Conservation (phyloP, 1,284 basidiomycete species). For the Trametes versicolor region DNA sequence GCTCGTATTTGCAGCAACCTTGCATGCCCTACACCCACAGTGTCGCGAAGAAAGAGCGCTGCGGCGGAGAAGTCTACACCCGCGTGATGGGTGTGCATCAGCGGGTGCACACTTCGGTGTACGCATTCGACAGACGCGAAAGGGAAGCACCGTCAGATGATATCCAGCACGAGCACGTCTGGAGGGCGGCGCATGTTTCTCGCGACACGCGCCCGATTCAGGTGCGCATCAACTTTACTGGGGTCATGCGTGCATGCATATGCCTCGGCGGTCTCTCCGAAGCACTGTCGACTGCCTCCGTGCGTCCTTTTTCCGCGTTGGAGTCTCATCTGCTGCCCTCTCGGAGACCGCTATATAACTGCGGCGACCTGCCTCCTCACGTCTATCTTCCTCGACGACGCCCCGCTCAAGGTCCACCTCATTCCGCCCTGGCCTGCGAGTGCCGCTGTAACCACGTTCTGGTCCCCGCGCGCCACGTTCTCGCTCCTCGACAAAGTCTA, state of each 20-base stretch:
- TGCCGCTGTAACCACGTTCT: not conserved
- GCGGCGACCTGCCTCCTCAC: not conserved
- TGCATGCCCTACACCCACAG: too few species aligned
- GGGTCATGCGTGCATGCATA: conserved; percentile 11
- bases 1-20: not conserved
- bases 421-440: not conserved
- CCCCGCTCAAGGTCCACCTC: not conserved
- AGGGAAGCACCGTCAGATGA: conserved; percentile 23
- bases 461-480: not conserved
- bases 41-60: not conserved
- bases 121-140: conserved; percentile 11
- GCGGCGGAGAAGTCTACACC: conserved; percentile 3
- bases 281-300: conserved; percentile 14
- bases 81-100: conserved; percentile 24
- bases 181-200: conserved; percentile 3
- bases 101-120: conserved; percentile 15
- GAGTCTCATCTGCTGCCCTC: conserved; percentile 5
- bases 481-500: not conserved
- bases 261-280: conserved; percentile 9
- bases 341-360: conserved; percentile 1
- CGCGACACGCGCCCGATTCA: not conserved
- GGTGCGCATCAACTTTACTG: conserved; percentile 8
- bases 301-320: conserved; percentile 15
- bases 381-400: conserved; percentile 5
- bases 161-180: not conserved